phyloP scores from a whole-genome alignment of 495 filamentous ascomycete species.

The Bombardia bombarda region DNA sequence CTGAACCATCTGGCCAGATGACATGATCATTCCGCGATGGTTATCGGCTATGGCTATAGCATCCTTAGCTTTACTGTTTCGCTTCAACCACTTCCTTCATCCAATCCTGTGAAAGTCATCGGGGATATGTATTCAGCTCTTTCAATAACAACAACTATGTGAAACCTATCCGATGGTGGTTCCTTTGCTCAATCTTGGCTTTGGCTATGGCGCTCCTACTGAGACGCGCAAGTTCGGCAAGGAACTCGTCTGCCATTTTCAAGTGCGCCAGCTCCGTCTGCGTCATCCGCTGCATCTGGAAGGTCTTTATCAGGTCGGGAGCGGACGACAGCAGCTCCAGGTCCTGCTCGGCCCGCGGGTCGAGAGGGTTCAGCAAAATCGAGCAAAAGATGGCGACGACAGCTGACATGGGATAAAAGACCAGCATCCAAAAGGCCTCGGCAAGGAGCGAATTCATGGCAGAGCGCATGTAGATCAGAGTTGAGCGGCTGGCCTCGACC shows the following conservation, averaged over 20 bases:
- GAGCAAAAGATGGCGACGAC: conserved; percentile 43
- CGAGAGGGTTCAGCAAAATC: conserved; percentile 39
- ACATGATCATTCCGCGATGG: too few species aligned
- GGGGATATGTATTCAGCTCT: too few species aligned
- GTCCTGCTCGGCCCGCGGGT: conserved; percentile 37
- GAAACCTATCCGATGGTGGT: too few species aligned
- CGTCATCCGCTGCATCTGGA: conserved; percentile 32
- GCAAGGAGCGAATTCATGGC: conserved; percentile 33
- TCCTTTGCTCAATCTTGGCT: conserved; percentile 5
- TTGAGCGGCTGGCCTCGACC: conserved; percentile 46
- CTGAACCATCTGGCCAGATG: too few species aligned
- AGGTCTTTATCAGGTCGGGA: conserved; percentile 33
- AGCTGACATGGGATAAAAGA: conserved; percentile 48
- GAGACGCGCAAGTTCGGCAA: conserved; percentile 36
- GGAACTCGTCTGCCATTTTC: conserved; percentile 40
- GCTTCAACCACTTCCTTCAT: too few species aligned
- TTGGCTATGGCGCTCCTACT: conserved; percentile 8
- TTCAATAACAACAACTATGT: too few species aligned
- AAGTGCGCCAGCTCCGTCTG: conserved; percentile 38
- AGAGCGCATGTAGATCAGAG: conserved; percentile 36
- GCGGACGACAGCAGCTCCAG: conserved; percentile 33
- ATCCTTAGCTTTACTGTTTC: too few species aligned
- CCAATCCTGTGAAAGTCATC: too few species aligned
- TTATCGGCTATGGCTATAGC: too few species aligned
- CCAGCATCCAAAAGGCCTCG: conserved; percentile 41